Evolutionary conservation across 1,284 basidiomycete species (phyloP).

Genomic region (Ganoderma sinense): DNA sequence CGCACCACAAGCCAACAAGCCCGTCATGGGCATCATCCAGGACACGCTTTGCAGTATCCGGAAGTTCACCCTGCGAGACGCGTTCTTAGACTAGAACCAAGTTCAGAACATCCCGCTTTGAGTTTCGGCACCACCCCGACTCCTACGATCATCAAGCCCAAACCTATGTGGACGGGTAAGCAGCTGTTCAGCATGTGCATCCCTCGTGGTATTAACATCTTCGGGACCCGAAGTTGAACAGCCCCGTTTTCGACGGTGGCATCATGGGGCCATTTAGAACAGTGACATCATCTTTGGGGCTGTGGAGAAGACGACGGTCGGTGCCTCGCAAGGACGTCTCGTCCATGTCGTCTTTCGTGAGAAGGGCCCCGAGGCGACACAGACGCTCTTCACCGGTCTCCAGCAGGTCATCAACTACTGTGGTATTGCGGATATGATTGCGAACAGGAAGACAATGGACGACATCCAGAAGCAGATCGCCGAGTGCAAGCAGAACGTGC

Average conservation of each 20-base stretch:
- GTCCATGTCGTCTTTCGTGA: conserved; percentile 98
- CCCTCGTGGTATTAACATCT: conserved; percentile 96
- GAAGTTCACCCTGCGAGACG: conserved; percentile 96
- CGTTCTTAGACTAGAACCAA: conserved; percentile 92
- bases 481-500: conserved; percentile 82
- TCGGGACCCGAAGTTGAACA: conserved; percentile 83
- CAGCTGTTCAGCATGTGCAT: conserved; percentile 95
- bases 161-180: conserved; percentile 98
- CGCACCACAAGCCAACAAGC: conserved; percentile 99
- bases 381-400: conserved; percentile 91
- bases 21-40: conserved; percentile 99
- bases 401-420: conserved; percentile 98
- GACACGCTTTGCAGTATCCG: conserved; percentile 98
- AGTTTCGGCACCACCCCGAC: conserved; percentile 94
- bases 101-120: conserved; percentile 98
- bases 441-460: conserved; percentile 89
- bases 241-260: conserved; percentile 91
- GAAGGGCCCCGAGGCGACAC: conserved; percentile 94
- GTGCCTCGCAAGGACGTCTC: conserved; percentile 93
- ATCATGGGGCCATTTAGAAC: conserved; percentile 97
- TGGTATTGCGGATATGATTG: conserved; percentile 98
- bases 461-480: conserved; percentile 88
- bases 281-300: conserved; percentile 96
- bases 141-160: conserved; percentile 96
- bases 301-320: conserved; percentile 98